Percentiles rank a stretch among this genome's conserved stretches.
phyloP scores from a whole-genome alignment of 495 filamentous ascomycete genomes.

The Talaromyces proteolyticus region DNA sequence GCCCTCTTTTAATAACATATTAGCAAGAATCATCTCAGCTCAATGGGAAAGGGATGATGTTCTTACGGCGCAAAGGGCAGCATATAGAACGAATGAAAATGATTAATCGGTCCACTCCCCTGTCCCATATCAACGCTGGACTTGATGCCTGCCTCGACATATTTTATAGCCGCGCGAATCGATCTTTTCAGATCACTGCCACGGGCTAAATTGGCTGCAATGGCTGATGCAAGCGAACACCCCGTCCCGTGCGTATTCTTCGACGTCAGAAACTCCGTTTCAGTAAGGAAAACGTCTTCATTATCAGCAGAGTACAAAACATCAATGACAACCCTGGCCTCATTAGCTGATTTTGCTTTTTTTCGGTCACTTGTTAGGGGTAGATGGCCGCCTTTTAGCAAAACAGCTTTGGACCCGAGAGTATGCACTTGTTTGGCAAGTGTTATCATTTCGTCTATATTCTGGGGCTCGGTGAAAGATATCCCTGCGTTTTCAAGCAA shows the following conservation, averaged over 20 bases:
- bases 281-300: constrained; percentile 42
- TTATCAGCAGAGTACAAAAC: constrained; percentile 44
- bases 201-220: constrained; percentile 78
- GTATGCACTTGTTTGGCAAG: constrained; percentile 61
- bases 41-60: neutral
- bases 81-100: constrained; percentile 79
- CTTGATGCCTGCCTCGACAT: constrained; percentile 79
- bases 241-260: constrained; percentile 93
- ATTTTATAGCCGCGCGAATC: constrained; percentile 65
- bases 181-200: constrained; percentile 56
- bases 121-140: constrained; percentile 67
- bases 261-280: constrained; percentile 61
- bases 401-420: constrained; percentile 71
- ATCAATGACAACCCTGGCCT: constrained; percentile 65
- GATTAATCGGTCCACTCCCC: constrained; percentile 87
- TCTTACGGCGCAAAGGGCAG: constrained; percentile 80
- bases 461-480: constrained; percentile 39
- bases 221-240: constrained; percentile 89
- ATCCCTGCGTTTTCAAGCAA: constrained; percentile 58
- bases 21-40: neutral
- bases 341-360: constrained; percentile 45
- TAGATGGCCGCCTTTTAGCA: constrained; percentile 91
- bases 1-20: constrained; percentile 46
- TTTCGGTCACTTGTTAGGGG: constrained; percentile 59
- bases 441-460: constrained; percentile 53